Percentiles rank a stretch among this genome's conserved stretches.
Evolutionary conservation across 2,329 filamentous ascomycete genomes (phyloP).

Genomic region (Colletotrichum horii): DNA sequence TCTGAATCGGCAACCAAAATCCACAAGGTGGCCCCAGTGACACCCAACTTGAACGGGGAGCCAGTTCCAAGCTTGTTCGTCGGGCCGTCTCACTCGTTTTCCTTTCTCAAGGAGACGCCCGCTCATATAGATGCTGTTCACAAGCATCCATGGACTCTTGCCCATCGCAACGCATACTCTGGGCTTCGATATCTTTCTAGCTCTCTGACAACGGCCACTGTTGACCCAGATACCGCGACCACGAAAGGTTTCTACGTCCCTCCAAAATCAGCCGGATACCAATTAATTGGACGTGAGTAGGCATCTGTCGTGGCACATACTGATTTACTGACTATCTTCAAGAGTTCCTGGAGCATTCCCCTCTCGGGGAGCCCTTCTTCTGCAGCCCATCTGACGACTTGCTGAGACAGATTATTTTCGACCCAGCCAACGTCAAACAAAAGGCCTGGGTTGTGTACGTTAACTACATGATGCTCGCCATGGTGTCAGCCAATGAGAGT

Average conservation of each 20-base stretch:
- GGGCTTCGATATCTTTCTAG: not conserved
- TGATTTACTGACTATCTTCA: not conserved
- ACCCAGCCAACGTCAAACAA: not conserved
- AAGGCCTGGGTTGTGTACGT: not conserved
- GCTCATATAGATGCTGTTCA: not conserved
- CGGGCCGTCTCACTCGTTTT: not conserved
- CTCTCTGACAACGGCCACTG: not conserved
- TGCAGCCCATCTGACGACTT: not conserved
- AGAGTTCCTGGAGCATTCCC: not conserved
- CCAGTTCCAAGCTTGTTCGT: not conserved
- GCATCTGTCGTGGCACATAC: fast-evolving
- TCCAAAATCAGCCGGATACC: not conserved
- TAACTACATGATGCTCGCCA: constrained; percentile 4
- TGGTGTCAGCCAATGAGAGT: not conserved
- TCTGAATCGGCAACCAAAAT: too few species aligned
- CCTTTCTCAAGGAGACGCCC: not conserved
- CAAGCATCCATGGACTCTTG: not conserved
- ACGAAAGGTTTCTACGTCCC: not conserved
- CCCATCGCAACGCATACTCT: not conserved
- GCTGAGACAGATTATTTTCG: not conserved
- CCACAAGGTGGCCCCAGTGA: not conserved
- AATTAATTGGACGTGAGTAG: constrained; percentile 1
- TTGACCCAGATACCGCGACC: not conserved
- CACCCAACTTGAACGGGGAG: not conserved
- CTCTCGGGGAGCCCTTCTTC: not conserved